phyloP scores from a whole-genome alignment of 306 rosid genomes.

The Coriaria nepalensis region DNA sequence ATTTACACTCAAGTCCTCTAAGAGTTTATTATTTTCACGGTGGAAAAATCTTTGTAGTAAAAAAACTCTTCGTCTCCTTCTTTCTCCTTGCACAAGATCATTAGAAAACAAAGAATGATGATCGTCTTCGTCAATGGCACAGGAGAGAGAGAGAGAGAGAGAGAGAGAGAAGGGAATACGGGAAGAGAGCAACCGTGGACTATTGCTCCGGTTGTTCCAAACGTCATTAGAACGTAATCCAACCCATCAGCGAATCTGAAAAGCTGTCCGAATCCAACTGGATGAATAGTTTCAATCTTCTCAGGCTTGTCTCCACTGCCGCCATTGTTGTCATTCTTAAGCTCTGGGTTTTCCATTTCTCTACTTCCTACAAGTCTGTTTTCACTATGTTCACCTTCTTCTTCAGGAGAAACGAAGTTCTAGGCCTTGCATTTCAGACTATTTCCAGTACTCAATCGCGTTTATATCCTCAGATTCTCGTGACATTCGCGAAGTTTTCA shows the following conservation, averaged over 20 bases:
- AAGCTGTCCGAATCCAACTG: slow-evolving; percentile 54
- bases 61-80: too few relatives aligned
- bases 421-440: slow-evolving; percentile 98
- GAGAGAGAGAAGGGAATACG: too few relatives aligned
- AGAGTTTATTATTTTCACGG: too few relatives aligned
- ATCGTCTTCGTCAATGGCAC: too few relatives aligned
- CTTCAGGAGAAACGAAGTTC: slow-evolving; percentile 40
- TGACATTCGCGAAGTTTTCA: slow-evolving; percentile 66
- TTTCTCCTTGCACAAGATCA: too few relatives aligned
- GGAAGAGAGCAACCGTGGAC: slow-evolving; percentile 95
- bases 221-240: slow-evolving; percentile 66
- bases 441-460: slow-evolving; percentile 80
- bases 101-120: too few relatives aligned
- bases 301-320: slow-evolving; percentile 37
- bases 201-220: slow-evolving; percentile 79
- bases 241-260: slow-evolving; percentile 90
- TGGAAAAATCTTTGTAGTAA: too few relatives aligned
- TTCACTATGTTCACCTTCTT: slow-evolving; percentile 8
- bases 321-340: slow-evolving; percentile 26
- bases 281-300: slow-evolving; percentile 40
- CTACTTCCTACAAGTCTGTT: slow-evolving; percentile 13
- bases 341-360: slow-evolving; percentile 34
- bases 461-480: slow-evolving; percentile 77
- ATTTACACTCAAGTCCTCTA: too few relatives aligned
- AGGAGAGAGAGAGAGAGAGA: too few relatives aligned